phyloP scores from a whole-genome alignment of 73 alveolate species.

The Stentor roeselii region DNA sequence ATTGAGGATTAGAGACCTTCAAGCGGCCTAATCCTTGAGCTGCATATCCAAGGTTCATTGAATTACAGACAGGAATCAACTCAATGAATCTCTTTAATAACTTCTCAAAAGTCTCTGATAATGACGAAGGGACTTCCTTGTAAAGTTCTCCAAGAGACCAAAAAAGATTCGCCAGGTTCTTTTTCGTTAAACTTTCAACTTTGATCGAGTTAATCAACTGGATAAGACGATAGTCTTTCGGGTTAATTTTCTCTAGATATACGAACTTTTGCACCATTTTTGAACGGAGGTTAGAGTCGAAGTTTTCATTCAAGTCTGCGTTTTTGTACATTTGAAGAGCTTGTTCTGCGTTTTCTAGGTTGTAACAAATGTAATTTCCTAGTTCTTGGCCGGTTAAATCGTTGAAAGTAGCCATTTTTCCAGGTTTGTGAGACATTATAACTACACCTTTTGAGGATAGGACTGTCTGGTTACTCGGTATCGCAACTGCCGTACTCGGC shows the following conservation, averaged over 20 bases:
- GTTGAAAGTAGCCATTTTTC: neutral
- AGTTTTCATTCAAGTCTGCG: neutral
- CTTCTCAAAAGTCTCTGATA: neutral
- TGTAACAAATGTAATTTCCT: neutral
- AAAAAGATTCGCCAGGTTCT: neutral
- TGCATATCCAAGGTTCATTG: constrained; percentile 3
- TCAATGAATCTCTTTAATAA: neutral
- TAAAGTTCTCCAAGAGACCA: constrained; percentile 15
- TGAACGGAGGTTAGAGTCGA: neutral
- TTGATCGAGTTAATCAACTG: neutral
- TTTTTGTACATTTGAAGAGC: constrained; percentile 6
- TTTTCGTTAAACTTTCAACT: neutral
- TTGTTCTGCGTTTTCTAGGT: neutral
- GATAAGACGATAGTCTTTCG: neutral
- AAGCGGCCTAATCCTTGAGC: neutral
- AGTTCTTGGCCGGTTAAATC: neutral
- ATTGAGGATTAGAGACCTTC: neutral
- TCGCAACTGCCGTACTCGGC: neutral
- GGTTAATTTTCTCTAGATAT: neutral
- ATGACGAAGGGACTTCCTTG: neutral
- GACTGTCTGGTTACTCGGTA: neutral
- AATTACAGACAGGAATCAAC: neutral
- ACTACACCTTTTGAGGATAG: neutral
- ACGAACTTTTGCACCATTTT: neutral
- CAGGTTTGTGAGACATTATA: neutral